Conservation (phyloP, 768 basidiomycete species). For the Russula griseocarnosa region DNA sequence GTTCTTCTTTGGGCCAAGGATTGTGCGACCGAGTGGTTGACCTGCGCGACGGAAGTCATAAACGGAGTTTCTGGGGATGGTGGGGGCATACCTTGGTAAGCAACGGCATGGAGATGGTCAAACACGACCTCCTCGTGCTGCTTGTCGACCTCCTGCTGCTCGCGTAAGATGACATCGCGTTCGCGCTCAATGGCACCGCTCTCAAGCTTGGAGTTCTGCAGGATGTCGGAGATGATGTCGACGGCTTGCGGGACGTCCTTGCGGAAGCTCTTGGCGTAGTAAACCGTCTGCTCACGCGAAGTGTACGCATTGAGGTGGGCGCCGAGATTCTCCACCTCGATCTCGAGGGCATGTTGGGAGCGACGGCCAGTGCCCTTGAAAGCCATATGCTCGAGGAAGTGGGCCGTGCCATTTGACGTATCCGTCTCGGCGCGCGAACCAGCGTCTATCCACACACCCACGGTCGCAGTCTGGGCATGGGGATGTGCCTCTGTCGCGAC, state of each 20-base stretch:
- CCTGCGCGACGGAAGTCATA: conserved; percentile 43
- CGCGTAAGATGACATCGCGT: conserved; percentile 91
- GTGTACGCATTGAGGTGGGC: conserved; percentile 98
- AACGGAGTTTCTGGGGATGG: conserved; percentile 4
- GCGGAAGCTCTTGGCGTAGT: conserved; percentile 98
- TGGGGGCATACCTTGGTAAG: conserved; percentile 78
- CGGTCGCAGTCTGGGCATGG: conserved; percentile 94
- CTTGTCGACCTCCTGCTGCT: conserved; percentile 99
- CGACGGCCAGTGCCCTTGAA: conserved; percentile 94
- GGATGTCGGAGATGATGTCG: conserved; percentile 96
- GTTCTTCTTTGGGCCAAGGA: conserved; percentile 93
- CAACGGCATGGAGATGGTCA: conserved; percentile 94
- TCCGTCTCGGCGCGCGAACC: conserved; percentile 96
- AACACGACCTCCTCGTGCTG: conserved; percentile 98
- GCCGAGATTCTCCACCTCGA: conserved; percentile 97
- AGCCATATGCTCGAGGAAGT: conserved; percentile 98
- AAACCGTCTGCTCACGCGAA: conserved; percentile 97
- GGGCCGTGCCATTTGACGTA: conserved; percentile 92
- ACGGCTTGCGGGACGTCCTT: conserved; percentile 89
- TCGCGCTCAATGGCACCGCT: conserved; percentile 84
- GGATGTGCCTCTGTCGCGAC: conserved; percentile 90
- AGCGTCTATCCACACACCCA: conserved; percentile 98
- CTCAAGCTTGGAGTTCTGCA: conserved; percentile 96
- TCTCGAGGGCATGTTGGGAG: conserved; percentile 84
- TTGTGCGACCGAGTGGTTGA: conserved; percentile 94